Evolutionary conservation across 495 filamentous ascomycete genomes (phyloP).

Genomic region (Penicillium paradoxum): DNA sequence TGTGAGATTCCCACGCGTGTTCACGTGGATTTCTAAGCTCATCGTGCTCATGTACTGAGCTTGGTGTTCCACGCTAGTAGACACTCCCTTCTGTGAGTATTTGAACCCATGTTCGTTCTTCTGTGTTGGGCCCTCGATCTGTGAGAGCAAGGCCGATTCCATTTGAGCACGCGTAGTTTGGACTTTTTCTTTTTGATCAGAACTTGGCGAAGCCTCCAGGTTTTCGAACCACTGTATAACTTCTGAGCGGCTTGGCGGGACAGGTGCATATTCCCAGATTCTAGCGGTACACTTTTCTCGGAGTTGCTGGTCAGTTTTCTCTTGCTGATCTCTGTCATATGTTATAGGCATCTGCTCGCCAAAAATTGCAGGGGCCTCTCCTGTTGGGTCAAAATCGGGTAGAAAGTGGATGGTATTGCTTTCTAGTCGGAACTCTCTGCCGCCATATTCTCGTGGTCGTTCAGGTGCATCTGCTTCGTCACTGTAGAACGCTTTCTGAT

Average conservation of each 20-base stretch:
- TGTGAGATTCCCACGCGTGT: conserved; percentile 71
- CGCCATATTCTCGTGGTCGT: conserved; percentile 75
- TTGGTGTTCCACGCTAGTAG: conserved; percentile 76
- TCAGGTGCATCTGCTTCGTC: conserved; percentile 83
- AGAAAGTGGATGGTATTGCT: conserved; percentile 72
- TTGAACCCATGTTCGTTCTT: conserved; percentile 79
- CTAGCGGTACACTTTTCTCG: conserved; percentile 30
- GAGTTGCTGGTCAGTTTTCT: conserved; percentile 44
- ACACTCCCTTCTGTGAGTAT: conserved; percentile 73
- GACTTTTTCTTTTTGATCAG: conserved; percentile 1
- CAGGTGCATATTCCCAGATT: conserved; percentile 41
- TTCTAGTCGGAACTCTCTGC: conserved; percentile 75
- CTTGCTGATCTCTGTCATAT: conserved; percentile 47
- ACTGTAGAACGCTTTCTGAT: conserved; percentile 84
- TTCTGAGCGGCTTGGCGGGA: conserved; percentile 67
- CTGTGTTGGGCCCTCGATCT: conserved; percentile 88
- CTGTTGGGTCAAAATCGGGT: conserved; percentile 69
- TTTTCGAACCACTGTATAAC: conserved; percentile 63
- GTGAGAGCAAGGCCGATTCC: conserved; percentile 54
- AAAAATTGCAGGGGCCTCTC: conserved; percentile 48
- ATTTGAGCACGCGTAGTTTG: conserved; percentile 6
- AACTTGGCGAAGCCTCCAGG: conserved; percentile 17
- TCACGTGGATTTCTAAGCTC: conserved; percentile 94
- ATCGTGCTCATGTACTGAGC: conserved; percentile 94
- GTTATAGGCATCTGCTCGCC: conserved; percentile 45